These are phyloP conservation scores for Rhodotorula kratochvilovae DNA, from an alignment of 768 basidiomycete species.

Conservation along the genomic window DNA sequence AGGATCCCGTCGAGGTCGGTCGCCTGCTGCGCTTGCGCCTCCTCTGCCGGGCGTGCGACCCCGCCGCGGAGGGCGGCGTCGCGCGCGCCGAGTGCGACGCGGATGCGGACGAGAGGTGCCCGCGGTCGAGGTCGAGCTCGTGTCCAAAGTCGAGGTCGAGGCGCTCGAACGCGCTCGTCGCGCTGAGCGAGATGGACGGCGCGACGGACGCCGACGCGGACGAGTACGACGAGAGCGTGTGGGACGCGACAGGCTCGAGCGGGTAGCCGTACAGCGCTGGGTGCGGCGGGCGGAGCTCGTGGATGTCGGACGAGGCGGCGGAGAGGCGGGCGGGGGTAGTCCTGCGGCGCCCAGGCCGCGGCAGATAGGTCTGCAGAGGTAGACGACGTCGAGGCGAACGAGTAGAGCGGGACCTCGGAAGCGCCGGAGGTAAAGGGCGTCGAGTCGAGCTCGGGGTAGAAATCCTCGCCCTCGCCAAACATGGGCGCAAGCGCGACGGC, in stretches of 20 bases:
- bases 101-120: not conserved
- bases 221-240: not conserved
- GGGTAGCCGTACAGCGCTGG: constrained; percentile 22
- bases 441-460: not conserved
- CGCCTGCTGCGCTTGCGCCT: not conserved
- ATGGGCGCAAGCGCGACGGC: not conserved
- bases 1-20: constrained; percentile 28
- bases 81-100: not conserved
- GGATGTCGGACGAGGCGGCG: constrained; percentile 1
- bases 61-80: not conserved
- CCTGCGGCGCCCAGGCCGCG: not conserved
- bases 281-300: not conserved
- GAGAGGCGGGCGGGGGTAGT: not conserved
- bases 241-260: constrained; percentile 6
- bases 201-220: not conserved
- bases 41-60: too few species aligned
- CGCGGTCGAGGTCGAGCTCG: not conserved
- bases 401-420: not conserved
- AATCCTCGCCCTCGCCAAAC: not conserved
- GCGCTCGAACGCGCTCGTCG: constrained; percentile 13
- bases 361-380: not conserved
- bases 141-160: constrained; percentile 20
- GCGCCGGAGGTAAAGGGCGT: not conserved
- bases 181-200: not conserved
- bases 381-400: not conserved